Conservation (phyloP, 164 flowering plant genomes). For the Sedum album region DNA sequence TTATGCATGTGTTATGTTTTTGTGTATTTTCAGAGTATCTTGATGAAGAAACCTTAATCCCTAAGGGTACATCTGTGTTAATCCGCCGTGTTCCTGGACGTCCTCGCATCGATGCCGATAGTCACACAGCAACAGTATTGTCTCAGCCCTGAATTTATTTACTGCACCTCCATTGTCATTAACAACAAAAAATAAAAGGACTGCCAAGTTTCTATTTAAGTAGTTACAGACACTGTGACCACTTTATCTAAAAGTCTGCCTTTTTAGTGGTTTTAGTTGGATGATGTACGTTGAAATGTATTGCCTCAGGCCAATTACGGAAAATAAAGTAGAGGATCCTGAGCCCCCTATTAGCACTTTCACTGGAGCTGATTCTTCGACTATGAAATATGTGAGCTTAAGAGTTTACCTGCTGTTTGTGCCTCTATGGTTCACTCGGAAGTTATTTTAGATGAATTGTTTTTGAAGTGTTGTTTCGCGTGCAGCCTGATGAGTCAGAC, state of each 20-base stretch:
- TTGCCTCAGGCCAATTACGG: conserved; percentile 53
- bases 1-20: conserved; percentile 23
- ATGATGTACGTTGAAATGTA: conserved; percentile 7
- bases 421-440: not conserved
- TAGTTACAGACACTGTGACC: not conserved
- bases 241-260: not conserved
- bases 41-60: conserved; percentile 83
- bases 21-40: conserved; percentile 87
- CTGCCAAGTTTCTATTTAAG: not conserved
- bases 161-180: not conserved
- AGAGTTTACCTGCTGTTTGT: not conserved
- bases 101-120: conserved; percentile 84
- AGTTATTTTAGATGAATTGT: not conserved
- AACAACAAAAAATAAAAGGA: not conserved
- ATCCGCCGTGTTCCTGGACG: conserved; percentile 94
- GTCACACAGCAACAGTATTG: conserved; percentile 69
- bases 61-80: conserved; percentile 90
- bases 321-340: conserved; percentile 33
- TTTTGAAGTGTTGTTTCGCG: not conserved
- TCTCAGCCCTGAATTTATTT: conserved; percentile 24
- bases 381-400: conserved; percentile 46
- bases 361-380: conserved; percentile 37
- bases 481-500: conserved; percentile 68
- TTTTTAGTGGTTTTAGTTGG: conserved; percentile 5
- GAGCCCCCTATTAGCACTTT: conserved; percentile 36